Percentiles rank a stretch among this genome's conserved stretches.
phyloP scores from a whole-genome alignment of 2,329 filamentous ascomycete species.

The Colletotrichum gigasporum region DNA sequence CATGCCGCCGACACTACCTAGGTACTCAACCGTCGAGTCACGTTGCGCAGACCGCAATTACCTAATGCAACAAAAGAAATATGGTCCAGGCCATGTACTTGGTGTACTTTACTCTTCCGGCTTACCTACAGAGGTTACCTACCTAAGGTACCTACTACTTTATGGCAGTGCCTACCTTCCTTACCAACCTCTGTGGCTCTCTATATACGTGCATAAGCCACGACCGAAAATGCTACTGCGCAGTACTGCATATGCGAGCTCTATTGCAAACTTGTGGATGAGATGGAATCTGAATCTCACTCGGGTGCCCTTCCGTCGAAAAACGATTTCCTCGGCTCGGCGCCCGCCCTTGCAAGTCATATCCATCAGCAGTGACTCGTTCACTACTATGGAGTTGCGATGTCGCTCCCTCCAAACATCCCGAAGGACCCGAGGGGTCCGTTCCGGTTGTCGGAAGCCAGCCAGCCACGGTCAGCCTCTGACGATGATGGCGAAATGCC shows the following conservation, averaged over 20 bases:
- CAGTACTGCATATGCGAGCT: constrained; percentile 1
- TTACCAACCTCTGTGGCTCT: no score
- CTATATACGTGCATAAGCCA: constrained; percentile 3
- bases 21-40: constrained; percentile 11
- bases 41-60: constrained; percentile 3
- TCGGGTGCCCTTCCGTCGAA: background rate
- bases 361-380: no score
- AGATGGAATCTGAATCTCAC: background rate
- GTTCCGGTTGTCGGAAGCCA: constrained; percentile 18
- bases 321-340: constrained; percentile 11
- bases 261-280: no score
- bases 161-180: no score
- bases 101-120: background rate
- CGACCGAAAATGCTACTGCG: no score
- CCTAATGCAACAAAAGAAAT: constrained; percentile 3
- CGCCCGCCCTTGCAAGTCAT: constrained; percentile 8
- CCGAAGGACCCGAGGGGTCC: constrained; percentile 8
- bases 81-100: no score
- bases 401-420: background rate
- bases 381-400: background rate
- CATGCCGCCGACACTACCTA: constrained; percentile 22
- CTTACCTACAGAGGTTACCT: no score
- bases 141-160: no score
- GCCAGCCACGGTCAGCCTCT: background rate
- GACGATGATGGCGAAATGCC: background rate